Evolutionary conservation across 345 rosid species (phyloP).

Genomic region (Eutrema yunnanense): DNA sequence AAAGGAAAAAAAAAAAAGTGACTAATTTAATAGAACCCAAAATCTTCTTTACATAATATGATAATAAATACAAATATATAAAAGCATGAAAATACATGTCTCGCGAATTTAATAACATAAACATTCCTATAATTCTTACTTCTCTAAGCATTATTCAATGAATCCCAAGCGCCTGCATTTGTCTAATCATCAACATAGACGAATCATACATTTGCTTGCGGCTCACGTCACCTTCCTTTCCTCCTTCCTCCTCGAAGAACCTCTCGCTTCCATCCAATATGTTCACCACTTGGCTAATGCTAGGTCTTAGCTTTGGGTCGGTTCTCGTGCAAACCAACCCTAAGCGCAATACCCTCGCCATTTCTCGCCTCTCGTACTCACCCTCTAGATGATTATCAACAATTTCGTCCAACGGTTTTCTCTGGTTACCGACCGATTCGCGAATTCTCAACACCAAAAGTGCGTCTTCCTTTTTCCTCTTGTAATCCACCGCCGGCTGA

Average conservation of each 20-base stretch:
- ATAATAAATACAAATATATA: not conserved
- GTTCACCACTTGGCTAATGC: slow-evolving; percentile 74
- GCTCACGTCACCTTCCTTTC: slow-evolving; percentile 49
- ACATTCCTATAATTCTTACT: not conserved
- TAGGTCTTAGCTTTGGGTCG: slow-evolving; percentile 64
- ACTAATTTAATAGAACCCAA: not conserved
- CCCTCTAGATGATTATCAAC: slow-evolving; percentile 50
- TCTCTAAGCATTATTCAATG: slow-evolving; percentile 36
- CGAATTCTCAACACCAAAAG: slow-evolving; percentile 55
- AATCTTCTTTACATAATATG: not conserved
- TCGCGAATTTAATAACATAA: not conserved
- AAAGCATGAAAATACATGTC: not conserved
- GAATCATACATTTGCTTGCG: slow-evolving; percentile 58
- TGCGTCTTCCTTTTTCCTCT: slow-evolving; percentile 54
- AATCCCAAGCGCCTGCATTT: slow-evolving; percentile 85
- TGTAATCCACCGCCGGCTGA: slow-evolving; percentile 77
- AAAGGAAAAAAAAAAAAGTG: too few species aligned
- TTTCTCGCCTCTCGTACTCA: slow-evolving; percentile 42
- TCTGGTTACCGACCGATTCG: slow-evolving; percentile 34
- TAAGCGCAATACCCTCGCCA: slow-evolving; percentile 50
- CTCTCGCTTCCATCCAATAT: slow-evolving; percentile 78
- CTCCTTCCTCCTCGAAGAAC: slow-evolving; percentile 30
- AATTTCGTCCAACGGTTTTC: slow-evolving; percentile 44
- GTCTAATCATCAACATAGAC: slow-evolving; percentile 57
- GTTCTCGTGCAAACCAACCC: slow-evolving; percentile 84